These are phyloP conservation scores for Avena eriantha DNA, from an alignment of 176 grass and related monocot genomes.

Conservation along the genomic window DNA sequence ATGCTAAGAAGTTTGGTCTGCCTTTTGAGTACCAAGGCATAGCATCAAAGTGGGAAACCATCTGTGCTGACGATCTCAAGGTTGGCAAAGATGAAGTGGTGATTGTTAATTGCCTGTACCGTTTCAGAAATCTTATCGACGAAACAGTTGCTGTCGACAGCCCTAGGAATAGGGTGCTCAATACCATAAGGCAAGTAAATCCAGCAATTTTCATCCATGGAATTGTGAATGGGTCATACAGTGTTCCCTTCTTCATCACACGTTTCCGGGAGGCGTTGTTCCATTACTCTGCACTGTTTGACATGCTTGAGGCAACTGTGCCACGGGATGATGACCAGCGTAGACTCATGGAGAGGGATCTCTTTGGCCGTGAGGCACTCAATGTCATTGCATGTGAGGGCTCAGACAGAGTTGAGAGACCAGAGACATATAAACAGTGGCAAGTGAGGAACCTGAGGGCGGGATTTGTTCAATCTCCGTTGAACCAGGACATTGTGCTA, in stretches of 20 bases:
- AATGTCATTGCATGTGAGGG: constrained; percentile 98
- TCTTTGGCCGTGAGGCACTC: constrained; percentile 91
- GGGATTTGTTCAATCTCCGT: constrained; percentile 74
- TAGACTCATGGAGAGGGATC: constrained; percentile 77
- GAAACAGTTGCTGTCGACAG: constrained; percentile 95
- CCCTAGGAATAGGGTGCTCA: constrained; percentile 88
- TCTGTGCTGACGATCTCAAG: constrained; percentile 75
- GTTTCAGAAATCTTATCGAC: constrained; percentile 93
- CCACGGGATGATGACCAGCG: constrained; percentile 83
- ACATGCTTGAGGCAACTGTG: constrained; percentile 91
- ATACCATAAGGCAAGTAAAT: constrained; percentile 94
- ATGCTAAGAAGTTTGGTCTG: constrained; percentile 73
- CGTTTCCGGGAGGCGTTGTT: constrained; percentile 93
- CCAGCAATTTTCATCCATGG: constrained; percentile 90
- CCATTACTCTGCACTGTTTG: constrained; percentile 91
- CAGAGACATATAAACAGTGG: constrained; percentile 97
- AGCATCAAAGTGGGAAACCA: constrained; percentile 92
- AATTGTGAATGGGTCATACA: constrained; percentile 95
- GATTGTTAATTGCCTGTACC: constrained; percentile 93
- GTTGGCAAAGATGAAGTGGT: constrained; percentile 81
- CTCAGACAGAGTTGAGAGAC: constrained; percentile 91
- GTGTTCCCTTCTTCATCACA: constrained; percentile 94
- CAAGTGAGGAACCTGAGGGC: constrained; percentile 96
- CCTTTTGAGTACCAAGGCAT: constrained; percentile 93
- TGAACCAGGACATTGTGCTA: constrained; percentile 75